Base-by-base conservation (phyloP, 768 basidiomycete genomes). In the Lactarius evosmus region DNA sequence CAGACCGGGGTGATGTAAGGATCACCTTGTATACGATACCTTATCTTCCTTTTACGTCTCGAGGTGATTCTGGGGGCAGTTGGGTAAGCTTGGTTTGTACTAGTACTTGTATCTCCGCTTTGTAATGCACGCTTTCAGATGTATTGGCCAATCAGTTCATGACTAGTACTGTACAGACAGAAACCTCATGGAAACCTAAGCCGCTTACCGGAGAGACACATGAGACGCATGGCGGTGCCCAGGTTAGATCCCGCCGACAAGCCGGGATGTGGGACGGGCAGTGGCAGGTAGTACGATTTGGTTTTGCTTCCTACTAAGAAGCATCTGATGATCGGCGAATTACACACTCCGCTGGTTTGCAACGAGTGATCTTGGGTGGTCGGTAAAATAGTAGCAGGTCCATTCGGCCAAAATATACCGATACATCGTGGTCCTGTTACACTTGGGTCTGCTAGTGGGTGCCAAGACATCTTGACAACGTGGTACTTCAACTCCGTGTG, bases 21-120 rank as follows among this genome's bases (percentile, higher is more conserved):
- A 30, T 25, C 6, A 29, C 29, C 4, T 30, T 29, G 51, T 34
- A n/a, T 49, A 19, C 9, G 44, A 25, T 49, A 49, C 30, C 29
- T 32, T 32, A 32, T 38, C 34, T 55, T 34, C 30, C 60, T 25
- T 19, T 25, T 34, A 19, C 30, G 53, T 7, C 14, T 58, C 32
- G 4, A 29, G 38, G 14, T 19, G 30, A 58, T 33, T 53, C 9
- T 40, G 56, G 62, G 49, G 61, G 36, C 5, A 33, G 40, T 63
- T 34, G 40, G 19, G 52, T 40, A 1, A 2, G 14, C 4, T 62
- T 65, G 32, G 55, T 46, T 41, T 60, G 59, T 65, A 65, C 32
- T 41, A 34, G 36, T 56, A 60, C 30, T 17, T 56, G 54, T 60
- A 63, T 44, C 57, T 36, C 11, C 46, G 51, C 54, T 59, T 68